Conservation (phyloP, 108 stramenopile genomes). For the Aureococcus anophagefferens region DNA sequence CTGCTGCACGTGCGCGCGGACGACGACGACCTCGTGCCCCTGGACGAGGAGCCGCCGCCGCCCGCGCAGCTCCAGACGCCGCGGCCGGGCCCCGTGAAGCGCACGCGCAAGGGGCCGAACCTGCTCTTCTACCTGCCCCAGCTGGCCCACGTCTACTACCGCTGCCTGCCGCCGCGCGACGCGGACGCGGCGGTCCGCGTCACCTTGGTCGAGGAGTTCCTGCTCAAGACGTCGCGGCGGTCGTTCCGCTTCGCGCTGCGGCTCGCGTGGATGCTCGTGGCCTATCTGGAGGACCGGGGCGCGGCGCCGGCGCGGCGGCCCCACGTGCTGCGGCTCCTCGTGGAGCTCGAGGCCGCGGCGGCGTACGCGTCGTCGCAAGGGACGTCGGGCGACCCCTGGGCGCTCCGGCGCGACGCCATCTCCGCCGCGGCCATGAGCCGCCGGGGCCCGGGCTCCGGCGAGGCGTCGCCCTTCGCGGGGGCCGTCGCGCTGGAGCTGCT, state of each 20-base stretch:
- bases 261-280: neutral
- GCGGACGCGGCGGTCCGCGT: neutral
- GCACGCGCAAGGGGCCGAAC: neutral
- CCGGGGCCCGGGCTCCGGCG: neutral
- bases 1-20: neutral
- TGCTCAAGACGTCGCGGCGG: neutral
- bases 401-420: neutral
- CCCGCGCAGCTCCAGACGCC: constrained; percentile 3
- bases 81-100: neutral
- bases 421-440: neutral
- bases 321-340: neutral
- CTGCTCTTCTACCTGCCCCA: neutral
- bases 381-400: neutral
- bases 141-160: neutral
- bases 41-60: neutral
- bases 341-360: neutral
- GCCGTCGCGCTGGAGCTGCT: neutral
- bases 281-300: neutral
- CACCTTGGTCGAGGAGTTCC: constrained; percentile 5
- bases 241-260: neutral
- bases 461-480: neutral
- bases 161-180: neutral
- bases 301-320: neutral
- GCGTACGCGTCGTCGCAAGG: neutral
- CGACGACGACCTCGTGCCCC: neutral